phyloP scores from a whole-genome alignment of 306 rosid species.

The Fragaria nilgerrensis region DNA sequence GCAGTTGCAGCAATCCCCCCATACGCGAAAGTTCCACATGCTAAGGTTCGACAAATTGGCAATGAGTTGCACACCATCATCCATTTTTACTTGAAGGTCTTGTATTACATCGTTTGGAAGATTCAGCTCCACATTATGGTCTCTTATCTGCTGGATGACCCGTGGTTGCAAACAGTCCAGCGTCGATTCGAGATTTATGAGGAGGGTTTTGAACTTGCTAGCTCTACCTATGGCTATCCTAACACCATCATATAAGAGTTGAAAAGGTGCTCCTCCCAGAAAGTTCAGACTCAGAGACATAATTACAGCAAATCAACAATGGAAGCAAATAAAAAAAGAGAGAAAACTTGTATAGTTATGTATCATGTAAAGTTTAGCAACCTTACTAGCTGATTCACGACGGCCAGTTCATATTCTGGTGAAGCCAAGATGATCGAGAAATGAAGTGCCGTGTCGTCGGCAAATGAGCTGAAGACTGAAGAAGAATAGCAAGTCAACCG shows the following conservation, averaged over 20 bases:
- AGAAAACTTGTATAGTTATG: too few relatives aligned
- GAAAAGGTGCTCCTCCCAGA: constrained; percentile 17
- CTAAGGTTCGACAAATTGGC: neutral
- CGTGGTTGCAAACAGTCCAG: neutral
- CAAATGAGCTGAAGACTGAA: too few relatives aligned
- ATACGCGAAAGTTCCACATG: neutral
- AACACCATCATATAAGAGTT: neutral
- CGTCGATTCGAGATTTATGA: constrained; percentile 7
- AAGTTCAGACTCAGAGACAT: neutral
- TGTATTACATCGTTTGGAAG: neutral
- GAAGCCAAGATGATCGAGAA: too few relatives aligned
- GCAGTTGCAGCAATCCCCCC: neutral
- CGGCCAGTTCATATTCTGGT: too few relatives aligned
- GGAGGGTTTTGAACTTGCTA: neutral
- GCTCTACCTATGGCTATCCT: neutral
- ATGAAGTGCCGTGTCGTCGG: too few relatives aligned
- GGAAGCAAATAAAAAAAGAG: neutral
- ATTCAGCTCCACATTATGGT: neutral
- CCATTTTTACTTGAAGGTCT: neutral
- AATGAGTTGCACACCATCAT: constrained; percentile 2
- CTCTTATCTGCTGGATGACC: neutral
- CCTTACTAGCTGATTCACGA: too few relatives aligned
- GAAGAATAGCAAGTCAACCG: too few relatives aligned
- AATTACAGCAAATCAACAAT: neutral
- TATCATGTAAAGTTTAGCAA: too few relatives aligned